Percentiles rank a stretch among this genome's conserved stretches.
These are phyloP conservation scores for Arctium lappa DNA, from an alignment of 129 eudicot species.

Conservation along the genomic window DNA sequence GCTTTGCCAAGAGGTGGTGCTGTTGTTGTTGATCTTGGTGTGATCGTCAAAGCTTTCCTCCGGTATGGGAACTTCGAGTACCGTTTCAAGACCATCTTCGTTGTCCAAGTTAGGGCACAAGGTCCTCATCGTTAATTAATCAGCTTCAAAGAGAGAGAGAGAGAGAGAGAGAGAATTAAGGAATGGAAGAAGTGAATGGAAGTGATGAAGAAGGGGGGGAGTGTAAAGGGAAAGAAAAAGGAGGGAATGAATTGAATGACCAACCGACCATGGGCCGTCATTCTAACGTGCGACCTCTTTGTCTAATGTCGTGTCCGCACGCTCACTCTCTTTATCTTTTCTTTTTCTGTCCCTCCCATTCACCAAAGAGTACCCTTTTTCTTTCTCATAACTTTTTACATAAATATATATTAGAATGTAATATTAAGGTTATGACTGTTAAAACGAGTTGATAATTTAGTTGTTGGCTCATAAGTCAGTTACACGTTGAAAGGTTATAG, in stretches of 20 bases:
- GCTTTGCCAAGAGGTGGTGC: constrained; percentile 52
- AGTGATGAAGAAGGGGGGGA: constrained; percentile 16
- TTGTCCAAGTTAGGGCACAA: constrained; percentile 75
- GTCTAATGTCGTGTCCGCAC: constrained; percentile 77
- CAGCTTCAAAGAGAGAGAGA: not conserved
- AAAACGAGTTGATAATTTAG: too few species aligned
- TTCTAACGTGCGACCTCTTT: constrained; percentile 52
- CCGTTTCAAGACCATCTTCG: constrained; percentile 90
- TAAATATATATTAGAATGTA: too few species aligned
- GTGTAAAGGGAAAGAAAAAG: not conserved
- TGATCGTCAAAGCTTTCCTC: constrained; percentile 54
- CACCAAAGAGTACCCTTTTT: not conserved
- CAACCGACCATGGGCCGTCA: constrained; percentile 56
- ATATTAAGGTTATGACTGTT: too few species aligned
- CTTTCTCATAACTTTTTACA: too few species aligned
- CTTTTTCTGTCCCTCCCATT: not conserved
- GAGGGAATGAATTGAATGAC: constrained; percentile 23
- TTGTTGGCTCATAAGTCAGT: too few species aligned
- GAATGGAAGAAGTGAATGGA: not conserved
- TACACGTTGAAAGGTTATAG: too few species aligned
- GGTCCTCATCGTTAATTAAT: constrained; percentile 56
- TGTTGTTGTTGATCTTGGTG: constrained; percentile 24
- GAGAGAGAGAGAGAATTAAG: not conserved
- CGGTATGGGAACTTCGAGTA: constrained; percentile 93
- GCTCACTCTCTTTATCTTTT: constrained; percentile 34